A percentile compares a stretch with the other conserved stretches of the same genome.
Evolutionary conservation across 2,329 filamentous ascomycete genomes (phyloP).

Genomic region (Neurospora crassa): DNA sequence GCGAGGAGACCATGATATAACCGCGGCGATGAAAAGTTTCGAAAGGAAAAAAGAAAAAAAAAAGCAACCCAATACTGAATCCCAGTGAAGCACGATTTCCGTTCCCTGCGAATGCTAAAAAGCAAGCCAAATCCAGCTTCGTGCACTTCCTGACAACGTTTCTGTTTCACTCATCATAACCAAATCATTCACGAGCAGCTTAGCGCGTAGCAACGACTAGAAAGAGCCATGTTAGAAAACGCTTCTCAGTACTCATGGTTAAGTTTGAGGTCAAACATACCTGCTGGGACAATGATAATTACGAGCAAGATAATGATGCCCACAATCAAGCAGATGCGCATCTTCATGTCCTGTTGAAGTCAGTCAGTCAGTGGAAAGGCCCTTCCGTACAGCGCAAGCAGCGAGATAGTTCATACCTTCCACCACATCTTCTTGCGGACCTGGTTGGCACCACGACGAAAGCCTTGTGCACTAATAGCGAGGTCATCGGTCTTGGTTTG

Average conservation of each 20-base stretch:
- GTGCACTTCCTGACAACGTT: conserved; percentile 9
- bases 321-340: conserved; percentile 91
- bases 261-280: conserved; percentile 41
- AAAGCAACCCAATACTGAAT: conserved; percentile 15
- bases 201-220: conserved; percentile 16
- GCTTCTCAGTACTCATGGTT: no score
- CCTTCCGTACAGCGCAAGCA: not conserved
- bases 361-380: conserved; percentile 2
- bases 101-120: conserved; percentile 14
- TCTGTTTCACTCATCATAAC: conserved; percentile 12
- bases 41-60: conserved; percentile 18
- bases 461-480: conserved; percentile 84
- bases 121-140: conserved; percentile 15
- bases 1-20: conserved; percentile 11
- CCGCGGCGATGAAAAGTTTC: conserved; percentile 10
- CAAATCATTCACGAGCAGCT: conserved; percentile 4
- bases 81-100: conserved; percentile 17
- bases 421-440: conserved; percentile 99
- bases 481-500: conserved; percentile 95
- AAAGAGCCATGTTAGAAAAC: conserved; percentile 6
- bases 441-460: conserved; percentile 90
- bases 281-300: conserved; percentile 87
- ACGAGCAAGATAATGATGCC: conserved; percentile 87
- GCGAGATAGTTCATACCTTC: conserved; percentile 42
- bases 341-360: conserved; percentile 76